Evolutionary conservation across 495 filamentous ascomycete species (phyloP).

Genomic region (Daldinia decipiens): DNA sequence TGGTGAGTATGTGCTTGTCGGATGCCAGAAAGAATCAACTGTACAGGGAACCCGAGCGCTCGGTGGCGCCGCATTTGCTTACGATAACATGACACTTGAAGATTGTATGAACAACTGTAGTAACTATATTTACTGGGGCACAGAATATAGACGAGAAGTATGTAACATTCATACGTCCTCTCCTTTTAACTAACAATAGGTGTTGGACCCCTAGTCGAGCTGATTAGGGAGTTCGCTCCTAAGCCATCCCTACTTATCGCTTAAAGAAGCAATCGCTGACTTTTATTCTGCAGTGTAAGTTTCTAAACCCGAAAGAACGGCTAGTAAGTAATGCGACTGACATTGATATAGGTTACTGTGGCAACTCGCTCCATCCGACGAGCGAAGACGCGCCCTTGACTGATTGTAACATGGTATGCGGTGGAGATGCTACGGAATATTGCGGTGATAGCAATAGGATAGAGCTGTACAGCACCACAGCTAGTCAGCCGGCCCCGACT

Average conservation of each 20-base stretch:
- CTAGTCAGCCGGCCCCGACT: conserved; percentile 44
- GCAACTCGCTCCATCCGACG: conserved; percentile 54
- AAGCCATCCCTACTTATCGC: not conserved
- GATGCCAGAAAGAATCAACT: conserved; percentile 60
- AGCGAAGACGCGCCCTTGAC: conserved; percentile 51
- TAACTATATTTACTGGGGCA: conserved; percentile 58
- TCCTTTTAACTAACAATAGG: not conserved
- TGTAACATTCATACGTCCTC: not conserved
- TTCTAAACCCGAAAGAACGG: not conserved
- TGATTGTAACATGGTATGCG: conserved; percentile 64
- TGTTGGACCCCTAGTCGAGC: not conserved
- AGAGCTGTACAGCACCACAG: conserved; percentile 58
- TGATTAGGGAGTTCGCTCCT: not conserved
- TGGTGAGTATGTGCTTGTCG: conserved; percentile 54
- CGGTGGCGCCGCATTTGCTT: conserved; percentile 50
- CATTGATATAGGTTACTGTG: conserved; percentile 55
- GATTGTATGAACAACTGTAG: conserved; percentile 59
- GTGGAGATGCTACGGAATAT: conserved; percentile 56
- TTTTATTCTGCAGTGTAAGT: conserved; percentile 47
- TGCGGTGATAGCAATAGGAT: conserved; percentile 59
- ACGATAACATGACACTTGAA: conserved; percentile 63
- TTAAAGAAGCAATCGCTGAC: not conserved
- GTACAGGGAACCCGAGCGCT: conserved; percentile 52
- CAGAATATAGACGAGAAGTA: conserved; percentile 59
- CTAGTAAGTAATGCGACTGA: conserved; percentile 16